phyloP scores from a whole-genome alignment of 192 early-diverging fungal species.

The Physocladia obscura region DNA sequence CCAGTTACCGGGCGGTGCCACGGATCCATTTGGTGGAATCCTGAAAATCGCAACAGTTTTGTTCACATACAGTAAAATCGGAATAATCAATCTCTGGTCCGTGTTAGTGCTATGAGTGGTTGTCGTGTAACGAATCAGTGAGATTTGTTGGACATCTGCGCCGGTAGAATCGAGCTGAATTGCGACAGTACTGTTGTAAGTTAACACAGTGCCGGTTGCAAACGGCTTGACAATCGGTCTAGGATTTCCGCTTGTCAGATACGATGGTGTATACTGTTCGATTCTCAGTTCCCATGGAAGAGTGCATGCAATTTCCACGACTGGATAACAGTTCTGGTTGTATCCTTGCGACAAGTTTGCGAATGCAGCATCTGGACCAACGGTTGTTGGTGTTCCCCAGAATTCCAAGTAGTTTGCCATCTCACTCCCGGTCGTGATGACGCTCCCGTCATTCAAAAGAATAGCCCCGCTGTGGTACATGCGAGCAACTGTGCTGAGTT shows the following conservation, averaged over 20 bases:
- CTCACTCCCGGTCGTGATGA: conserved; percentile 38
- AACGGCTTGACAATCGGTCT: background rate
- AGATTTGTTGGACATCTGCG: background rate
- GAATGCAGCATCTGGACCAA: background rate
- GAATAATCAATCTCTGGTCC: conserved; percentile 31
- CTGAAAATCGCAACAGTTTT: conserved; percentile 14
- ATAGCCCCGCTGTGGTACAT: conserved; percentile 41
- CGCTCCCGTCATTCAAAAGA: conserved; percentile 26
- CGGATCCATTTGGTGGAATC: conserved; percentile 29
- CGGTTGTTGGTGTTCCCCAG: background rate
- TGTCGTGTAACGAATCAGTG: conserved; percentile 33
- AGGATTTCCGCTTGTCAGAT: background rate
- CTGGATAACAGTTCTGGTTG: conserved; percentile 1
- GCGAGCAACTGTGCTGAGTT: conserved; percentile 1
- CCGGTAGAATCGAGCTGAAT: conserved; percentile 3
- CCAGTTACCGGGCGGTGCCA: conserved; percentile 45
- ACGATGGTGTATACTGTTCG: conserved; percentile 14
- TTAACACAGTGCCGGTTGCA: background rate
- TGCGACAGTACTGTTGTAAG: conserved; percentile 13
- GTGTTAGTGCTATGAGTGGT: conserved; percentile 35
- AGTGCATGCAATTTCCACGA: background rate
- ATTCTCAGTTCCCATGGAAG: background rate
- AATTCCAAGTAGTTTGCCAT: conserved; percentile 43
- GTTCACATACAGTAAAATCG: conserved; percentile 19
- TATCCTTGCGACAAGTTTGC: background rate